These are phyloP conservation scores for Cladophialophora carrionii DNA, from an alignment of 2,329 filamentous ascomycete genomes.

Conservation along the genomic window DNA sequence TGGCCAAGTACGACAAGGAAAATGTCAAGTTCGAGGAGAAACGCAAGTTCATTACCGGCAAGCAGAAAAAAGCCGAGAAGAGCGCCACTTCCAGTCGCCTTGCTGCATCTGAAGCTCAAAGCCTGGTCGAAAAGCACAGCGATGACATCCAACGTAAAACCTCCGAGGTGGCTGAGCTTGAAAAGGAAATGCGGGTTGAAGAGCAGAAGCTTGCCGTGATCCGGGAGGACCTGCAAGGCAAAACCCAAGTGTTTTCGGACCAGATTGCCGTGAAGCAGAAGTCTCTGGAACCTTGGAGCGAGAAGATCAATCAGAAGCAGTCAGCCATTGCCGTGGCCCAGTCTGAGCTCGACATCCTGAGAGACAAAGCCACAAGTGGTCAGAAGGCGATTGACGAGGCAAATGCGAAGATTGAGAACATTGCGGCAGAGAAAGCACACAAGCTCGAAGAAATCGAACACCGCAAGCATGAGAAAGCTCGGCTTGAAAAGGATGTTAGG, in stretches of 20 bases:
- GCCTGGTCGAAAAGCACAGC: constrained; percentile 74
- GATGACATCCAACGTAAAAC: constrained; percentile 77
- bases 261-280: constrained; percentile 92
- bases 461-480: constrained; percentile 71
- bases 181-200: constrained; percentile 74
- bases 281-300: constrained; percentile 91
- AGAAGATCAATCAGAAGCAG: constrained; percentile 95
- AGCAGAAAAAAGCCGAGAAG: constrained; percentile 95
- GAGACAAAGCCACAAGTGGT: constrained; percentile 85
- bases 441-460: constrained; percentile 77
- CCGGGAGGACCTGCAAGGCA: constrained; percentile 85
- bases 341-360: constrained; percentile 88
- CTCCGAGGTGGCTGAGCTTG: constrained; percentile 74
- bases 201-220: constrained; percentile 83
- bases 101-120: constrained; percentile 72
- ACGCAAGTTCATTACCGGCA: constrained; percentile 86
- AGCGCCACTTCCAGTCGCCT: constrained; percentile 76
- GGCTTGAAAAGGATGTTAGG: constrained; percentile 73
- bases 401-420: constrained; percentile 73
- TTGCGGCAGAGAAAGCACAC: constrained; percentile 69
- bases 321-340: constrained; percentile 92
- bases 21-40: constrained; percentile 98
- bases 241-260: constrained; percentile 92
- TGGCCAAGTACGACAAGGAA: constrained; percentile 93
- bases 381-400: constrained; percentile 82